These are phyloP conservation scores for Gomphus bonarii DNA, from an alignment of 1,284 basidiomycete genomes.

Conservation along the genomic window DNA sequence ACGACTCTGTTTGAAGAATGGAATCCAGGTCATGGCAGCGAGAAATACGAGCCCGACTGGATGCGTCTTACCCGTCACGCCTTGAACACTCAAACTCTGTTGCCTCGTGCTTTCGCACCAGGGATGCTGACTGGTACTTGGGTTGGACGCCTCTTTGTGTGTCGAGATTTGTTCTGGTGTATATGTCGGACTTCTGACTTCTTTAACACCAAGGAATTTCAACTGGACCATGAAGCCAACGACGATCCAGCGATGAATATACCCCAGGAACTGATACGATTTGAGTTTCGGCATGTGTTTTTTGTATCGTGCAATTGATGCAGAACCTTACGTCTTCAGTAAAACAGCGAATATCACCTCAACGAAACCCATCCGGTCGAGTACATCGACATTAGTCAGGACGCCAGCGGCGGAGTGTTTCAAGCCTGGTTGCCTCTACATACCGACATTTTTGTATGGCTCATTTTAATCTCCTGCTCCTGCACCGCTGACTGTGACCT, in stretches of 20 bases:
- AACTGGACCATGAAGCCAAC: neutral
- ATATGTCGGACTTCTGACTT: neutral
- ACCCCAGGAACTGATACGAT: neutral
- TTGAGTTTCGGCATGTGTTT: neutral
- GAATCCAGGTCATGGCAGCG: neutral
- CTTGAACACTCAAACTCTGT: neutral
- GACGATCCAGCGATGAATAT: neutral
- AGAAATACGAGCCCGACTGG: neutral
- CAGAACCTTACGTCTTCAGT: neutral
- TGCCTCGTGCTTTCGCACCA: neutral
- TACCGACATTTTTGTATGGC: neutral
- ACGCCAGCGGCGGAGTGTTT: neutral
- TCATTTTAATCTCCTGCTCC: neutral
- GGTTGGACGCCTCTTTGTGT: neutral
- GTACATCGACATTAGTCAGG: slow-evolving; percentile 1
- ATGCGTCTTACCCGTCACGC: neutral
- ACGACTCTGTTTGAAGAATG: neutral
- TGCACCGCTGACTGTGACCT: neutral
- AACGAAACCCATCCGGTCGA: neutral
- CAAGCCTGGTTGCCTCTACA: slow-evolving; percentile 1
- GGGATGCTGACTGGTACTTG: slow-evolving; percentile 5
- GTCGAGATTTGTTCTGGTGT: no score
- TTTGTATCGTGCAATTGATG: neutral
- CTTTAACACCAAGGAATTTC: neutral
- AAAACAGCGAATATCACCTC: neutral